A percentile compares a stretch with the other conserved stretches of the same genome.
These are phyloP conservation scores for Colletotrichum plurivorum DNA, from an alignment of 2,329 filamentous ascomycete genomes.

Conservation along the genomic window DNA sequence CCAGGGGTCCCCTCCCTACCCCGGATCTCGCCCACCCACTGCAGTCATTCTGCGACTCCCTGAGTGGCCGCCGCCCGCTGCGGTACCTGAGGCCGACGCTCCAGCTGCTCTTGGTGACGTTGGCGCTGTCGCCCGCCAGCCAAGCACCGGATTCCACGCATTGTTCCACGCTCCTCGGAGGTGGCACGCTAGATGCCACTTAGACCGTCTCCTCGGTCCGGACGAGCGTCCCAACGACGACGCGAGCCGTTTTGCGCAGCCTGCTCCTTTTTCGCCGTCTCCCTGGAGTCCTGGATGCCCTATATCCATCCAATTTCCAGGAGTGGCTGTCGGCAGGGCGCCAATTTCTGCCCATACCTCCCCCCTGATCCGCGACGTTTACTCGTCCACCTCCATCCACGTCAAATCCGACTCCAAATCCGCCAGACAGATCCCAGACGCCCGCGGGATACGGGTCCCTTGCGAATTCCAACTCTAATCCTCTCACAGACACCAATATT, in stretches of 20 bases:
- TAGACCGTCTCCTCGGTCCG: not conserved
- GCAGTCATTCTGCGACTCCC: slow-evolving; percentile 22
- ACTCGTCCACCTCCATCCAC: not conserved
- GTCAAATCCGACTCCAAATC: slow-evolving; percentile 2
- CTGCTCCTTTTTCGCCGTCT: no score
- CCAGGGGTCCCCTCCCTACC: slow-evolving; percentile 27
- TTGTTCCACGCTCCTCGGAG: not conserved
- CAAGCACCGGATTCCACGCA: not conserved
- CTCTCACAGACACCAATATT: no score
- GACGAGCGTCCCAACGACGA: not conserved
- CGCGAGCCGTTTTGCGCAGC: not conserved
- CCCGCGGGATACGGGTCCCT: slow-evolving; percentile 11
- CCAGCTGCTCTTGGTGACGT: not conserved
- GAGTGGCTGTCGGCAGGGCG: slow-evolving; percentile 14
- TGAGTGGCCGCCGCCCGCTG: slow-evolving; percentile 23
- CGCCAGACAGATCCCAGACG: slow-evolving; percentile 20
- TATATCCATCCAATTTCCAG: not conserved
- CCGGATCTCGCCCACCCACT: slow-evolving; percentile 22
- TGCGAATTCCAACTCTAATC: slow-evolving; percentile 29
- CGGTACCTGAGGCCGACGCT: slow-evolving; percentile 24
- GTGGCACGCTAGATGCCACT: no score
- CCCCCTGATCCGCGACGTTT: not conserved
- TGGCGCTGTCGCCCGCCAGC: not conserved
- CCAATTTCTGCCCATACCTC: not conserved
- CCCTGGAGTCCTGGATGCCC: not conserved